Evolutionary conservation across 2,329 filamentous ascomycete genomes (phyloP).

Genomic region (Alternaria sp.): DNA sequence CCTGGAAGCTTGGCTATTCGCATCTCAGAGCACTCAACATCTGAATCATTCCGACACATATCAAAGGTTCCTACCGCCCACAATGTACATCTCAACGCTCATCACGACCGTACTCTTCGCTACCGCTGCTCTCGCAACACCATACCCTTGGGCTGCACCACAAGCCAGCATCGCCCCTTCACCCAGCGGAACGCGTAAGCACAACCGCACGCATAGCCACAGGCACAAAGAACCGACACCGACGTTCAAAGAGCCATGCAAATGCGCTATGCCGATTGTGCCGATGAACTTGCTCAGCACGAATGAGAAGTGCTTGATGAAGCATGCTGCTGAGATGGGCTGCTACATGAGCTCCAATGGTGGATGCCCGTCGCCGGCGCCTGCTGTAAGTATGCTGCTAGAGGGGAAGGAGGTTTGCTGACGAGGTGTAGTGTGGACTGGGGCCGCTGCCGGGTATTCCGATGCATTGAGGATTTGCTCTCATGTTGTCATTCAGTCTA

Average conservation of each 20-base stretch:
- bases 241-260: conserved; percentile 30
- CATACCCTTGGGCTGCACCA: conserved; percentile 25
- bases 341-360: conserved; percentile 24
- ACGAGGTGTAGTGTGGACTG: conserved; percentile 16
- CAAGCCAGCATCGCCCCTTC: conserved; percentile 6
- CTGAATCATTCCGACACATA: neutral
- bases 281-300: conserved; percentile 30
- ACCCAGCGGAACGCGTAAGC: neutral
- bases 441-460: conserved; percentile 12
- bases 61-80: neutral
- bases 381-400: conserved; percentile 14
- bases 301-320: conserved; percentile 30
- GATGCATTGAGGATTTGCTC: neutral
- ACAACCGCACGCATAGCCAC: conserved; percentile 19
- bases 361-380: conserved; percentile 25
- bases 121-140: conserved; percentile 20
- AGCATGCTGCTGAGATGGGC: conserved; percentile 20
- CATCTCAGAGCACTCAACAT: neutral
- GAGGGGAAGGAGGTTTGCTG: neutral
- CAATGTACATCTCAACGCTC: conserved; percentile 25
- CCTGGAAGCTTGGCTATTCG: neutral
- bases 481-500: too few relatives aligned
- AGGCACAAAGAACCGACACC: conserved; percentile 33
- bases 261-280: conserved; percentile 34
- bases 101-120: conserved; percentile 22